Conservation (phyloP, 108 stramenopile genomes). For the Nitzschia sp. region DNA sequence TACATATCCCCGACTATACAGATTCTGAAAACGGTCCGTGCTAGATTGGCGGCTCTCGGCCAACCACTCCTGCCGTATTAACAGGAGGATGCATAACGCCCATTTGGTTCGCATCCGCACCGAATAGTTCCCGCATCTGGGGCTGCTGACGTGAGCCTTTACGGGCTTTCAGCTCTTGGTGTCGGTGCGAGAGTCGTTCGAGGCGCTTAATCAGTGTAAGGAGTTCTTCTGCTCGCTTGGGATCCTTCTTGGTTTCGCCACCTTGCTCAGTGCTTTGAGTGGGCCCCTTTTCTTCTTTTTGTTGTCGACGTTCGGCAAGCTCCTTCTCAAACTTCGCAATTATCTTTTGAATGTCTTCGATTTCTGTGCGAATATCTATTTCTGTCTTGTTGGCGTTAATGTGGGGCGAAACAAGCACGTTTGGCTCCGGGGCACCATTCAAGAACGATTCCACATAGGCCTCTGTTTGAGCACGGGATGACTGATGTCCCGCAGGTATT, state of each 20-base stretch:
- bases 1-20: no score
- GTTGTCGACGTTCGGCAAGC: background rate
- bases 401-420: no score
- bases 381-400: no score
- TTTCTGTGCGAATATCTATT: conserved; percentile 9
- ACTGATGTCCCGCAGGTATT: no score
- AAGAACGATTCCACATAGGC: background rate
- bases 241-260: background rate
- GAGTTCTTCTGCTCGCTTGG: background rate
- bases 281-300: background rate
- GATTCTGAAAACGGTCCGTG: background rate
- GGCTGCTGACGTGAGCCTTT: conserved; percentile 3
- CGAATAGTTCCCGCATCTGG: background rate
- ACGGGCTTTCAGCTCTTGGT: conserved; percentile 5
- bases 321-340: conserved; percentile 6
- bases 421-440: no score
- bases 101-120: no score
- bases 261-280: background rate
- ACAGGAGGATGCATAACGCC: no score
- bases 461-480: background rate
- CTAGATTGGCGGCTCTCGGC: background rate
- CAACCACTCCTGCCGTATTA: background rate
- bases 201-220: background rate
- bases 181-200: conserved; percentile 4
- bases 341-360: conserved; percentile 3